A percentile compares a stretch with the other conserved stretches of the same genome.
These are phyloP conservation scores for Rhizopogon rudus DNA, from an alignment of 768 basidiomycete genomes.

Conservation along the genomic window DNA sequence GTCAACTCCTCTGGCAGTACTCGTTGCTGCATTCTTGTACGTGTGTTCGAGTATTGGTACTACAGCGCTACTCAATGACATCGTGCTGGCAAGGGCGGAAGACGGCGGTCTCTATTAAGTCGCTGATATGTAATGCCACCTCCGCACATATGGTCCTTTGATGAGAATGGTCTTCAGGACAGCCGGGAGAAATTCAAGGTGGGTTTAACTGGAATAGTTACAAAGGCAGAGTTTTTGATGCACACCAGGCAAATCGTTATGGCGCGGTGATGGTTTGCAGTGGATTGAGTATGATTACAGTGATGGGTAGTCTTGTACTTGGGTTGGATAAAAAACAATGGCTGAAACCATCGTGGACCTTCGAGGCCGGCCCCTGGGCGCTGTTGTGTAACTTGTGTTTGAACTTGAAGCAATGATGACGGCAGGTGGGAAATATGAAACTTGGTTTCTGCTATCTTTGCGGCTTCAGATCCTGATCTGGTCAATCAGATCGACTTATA, in stretches of 20 bases:
- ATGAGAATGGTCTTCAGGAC: neutral
- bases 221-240: neutral
- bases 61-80: neutral
- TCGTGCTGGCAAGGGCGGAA: neutral
- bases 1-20: constrained; percentile 32
- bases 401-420: neutral
- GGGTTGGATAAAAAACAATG: too few relatives aligned
- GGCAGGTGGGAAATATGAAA: neutral
- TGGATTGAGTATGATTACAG: too few relatives aligned
- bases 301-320: too few relatives aligned
- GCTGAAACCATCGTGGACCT: too few relatives aligned
- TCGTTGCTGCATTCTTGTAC: constrained; percentile 1
- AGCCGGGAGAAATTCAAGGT: neutral
- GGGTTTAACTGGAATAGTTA: neutral
- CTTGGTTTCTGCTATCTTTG: too few relatives aligned
- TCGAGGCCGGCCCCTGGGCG: too few relatives aligned
- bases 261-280: neutral
- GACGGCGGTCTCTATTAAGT: neutral
- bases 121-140: too few relatives aligned
- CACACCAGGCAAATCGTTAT: neutral
- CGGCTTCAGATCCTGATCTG: too few relatives aligned
- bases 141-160: neutral
- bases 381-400: neutral
- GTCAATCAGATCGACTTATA: too few relatives aligned
- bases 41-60: constrained; percentile 6